Base-by-base conservation (phyloP, 176 grass and related monocot genomes). In the Melocanna baccifera region DNA sequence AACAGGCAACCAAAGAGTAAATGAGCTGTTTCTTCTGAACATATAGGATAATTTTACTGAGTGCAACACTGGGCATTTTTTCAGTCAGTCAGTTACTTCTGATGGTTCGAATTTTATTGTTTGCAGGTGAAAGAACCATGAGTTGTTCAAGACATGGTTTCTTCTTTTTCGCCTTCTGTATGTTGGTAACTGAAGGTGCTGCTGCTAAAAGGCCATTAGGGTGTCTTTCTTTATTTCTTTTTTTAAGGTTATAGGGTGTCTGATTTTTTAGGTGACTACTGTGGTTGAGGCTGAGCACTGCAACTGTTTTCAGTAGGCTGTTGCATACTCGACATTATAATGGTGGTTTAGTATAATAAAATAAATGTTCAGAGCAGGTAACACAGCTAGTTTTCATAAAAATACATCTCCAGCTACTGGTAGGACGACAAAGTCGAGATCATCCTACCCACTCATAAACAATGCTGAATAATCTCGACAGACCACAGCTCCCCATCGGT, bases 351-450 rank as follows among this genome's bases (percentile, higher is more conserved):
- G 9, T 56, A 56, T 14, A 76, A 40, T 29, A 53, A 50, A 82
- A 34, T 55, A 71, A 66, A 62, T 65, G 13, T 39, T 65, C 46
- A 71, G 78, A 81, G 78, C 55, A 78, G 73, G 37, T 86, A 86
- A 46, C 26, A 45, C 78, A 77, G 11, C 67, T 32, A 86, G 80
- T 77, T 73, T 14, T 34, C 75, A 73, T 86, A 73, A 32, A 79
- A 86, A 86, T 78, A 90, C 84, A 30, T 28, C 57, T 83, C 41
- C 75, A 74, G 29, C 74, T 73, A 41, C 80, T 43, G 57, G 18
- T 67, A 75, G 32, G 79, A 87, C 80, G 68, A 86, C 80, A 84
- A 87, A 87, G 68, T 71, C 22, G 14, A 78, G 68, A 87, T 80
- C 75, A 87, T 80, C 75, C 68, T 62, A 87, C 84, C 48, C 84